A percentile compares a stretch with the other conserved stretches of the same genome.
Evolutionary conservation across 768 basidiomycete species (phyloP).

Genomic region (Suillus tomentosus): DNA sequence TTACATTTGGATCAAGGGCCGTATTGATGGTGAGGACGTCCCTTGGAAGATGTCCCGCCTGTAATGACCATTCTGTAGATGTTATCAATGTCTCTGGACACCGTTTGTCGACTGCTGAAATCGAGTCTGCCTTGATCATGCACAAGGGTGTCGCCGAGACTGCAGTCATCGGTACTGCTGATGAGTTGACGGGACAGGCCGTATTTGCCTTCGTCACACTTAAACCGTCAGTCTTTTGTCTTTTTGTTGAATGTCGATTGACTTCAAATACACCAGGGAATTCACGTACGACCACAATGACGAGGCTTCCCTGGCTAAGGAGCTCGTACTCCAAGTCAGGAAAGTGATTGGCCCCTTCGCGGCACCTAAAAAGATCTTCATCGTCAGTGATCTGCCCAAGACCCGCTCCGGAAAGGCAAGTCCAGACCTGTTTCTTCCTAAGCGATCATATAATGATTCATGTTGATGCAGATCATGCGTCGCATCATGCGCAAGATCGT

Average conservation of each 20-base stretch:
- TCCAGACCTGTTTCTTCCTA: background rate
- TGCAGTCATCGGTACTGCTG: slow-evolving; percentile 85
- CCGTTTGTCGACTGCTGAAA: slow-evolving; percentile 95
- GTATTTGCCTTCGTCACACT: slow-evolving; percentile 94
- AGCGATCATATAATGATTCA: background rate
- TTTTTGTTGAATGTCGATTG: background rate
- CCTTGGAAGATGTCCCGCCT: slow-evolving; percentile 12
- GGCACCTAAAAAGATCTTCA: slow-evolving; percentile 88
- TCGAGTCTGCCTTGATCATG: slow-evolving; percentile 93
- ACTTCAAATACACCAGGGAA: slow-evolving; percentile 49
- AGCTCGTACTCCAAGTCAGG: slow-evolving; percentile 91
- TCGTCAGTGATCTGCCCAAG: slow-evolving; percentile 88
- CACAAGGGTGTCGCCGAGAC: slow-evolving; percentile 97
- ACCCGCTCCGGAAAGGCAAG: slow-evolving; percentile 87
- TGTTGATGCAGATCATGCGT: slow-evolving; percentile 73
- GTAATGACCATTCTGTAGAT: slow-evolving; percentile 45
- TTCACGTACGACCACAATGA: slow-evolving; percentile 74
- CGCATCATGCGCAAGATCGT: slow-evolving; percentile 97
- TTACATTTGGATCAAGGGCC: slow-evolving; percentile 98
- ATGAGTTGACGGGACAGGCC: slow-evolving; percentile 91
- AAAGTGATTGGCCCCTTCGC: slow-evolving; percentile 99
- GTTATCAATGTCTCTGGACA: slow-evolving; percentile 99
- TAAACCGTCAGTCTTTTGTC: slow-evolving; percentile 70
- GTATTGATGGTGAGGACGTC: slow-evolving; percentile 76
- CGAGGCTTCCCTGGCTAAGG: slow-evolving; percentile 75